phyloP scores from a whole-genome alignment of 202 grass and related monocot species.

The Elaeis oleifera region DNA sequence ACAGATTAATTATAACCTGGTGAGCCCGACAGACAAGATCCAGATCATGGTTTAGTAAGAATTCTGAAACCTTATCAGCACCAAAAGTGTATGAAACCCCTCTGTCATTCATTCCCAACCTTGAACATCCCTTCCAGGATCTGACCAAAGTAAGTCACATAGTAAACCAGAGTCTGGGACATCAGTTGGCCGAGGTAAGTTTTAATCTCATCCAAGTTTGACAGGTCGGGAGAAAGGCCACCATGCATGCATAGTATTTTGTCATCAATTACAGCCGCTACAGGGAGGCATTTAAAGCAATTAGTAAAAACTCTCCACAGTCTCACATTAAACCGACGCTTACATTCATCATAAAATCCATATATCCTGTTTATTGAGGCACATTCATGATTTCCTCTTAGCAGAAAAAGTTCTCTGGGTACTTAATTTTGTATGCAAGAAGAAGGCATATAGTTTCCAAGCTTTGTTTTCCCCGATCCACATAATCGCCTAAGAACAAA shows the following conservation, averaged over 20 bases:
- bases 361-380: constrained; percentile 69
- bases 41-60: constrained; percentile 65
- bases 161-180: constrained; percentile 73
- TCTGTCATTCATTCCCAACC: constrained; percentile 92
- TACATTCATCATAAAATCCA: constrained; percentile 97
- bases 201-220: constrained; percentile 70
- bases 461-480: constrained; percentile 85
- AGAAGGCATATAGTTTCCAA: constrained; percentile 93
- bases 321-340: constrained; percentile 77
- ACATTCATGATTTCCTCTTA: constrained; percentile 29
- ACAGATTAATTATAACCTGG: constrained; percentile 42
- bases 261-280: constrained; percentile 87
- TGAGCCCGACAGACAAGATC: constrained; percentile 87
- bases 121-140: constrained; percentile 74
- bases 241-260: constrained; percentile 98
- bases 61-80: constrained; percentile 66
- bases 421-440: constrained; percentile 86
- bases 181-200: constrained; percentile 49
- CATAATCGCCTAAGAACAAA: constrained; percentile 91
- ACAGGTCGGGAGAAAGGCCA: constrained; percentile 75
- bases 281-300: constrained; percentile 88
- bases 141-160: constrained; percentile 88
- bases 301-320: constrained; percentile 90
- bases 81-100: constrained; percentile 93
- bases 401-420: constrained; percentile 45